Evolutionary conservation across 768 basidiomycete genomes (phyloP), one percentile per base, ranked within the genome.

Genomic region (Boletus barrowsii): DNA sequence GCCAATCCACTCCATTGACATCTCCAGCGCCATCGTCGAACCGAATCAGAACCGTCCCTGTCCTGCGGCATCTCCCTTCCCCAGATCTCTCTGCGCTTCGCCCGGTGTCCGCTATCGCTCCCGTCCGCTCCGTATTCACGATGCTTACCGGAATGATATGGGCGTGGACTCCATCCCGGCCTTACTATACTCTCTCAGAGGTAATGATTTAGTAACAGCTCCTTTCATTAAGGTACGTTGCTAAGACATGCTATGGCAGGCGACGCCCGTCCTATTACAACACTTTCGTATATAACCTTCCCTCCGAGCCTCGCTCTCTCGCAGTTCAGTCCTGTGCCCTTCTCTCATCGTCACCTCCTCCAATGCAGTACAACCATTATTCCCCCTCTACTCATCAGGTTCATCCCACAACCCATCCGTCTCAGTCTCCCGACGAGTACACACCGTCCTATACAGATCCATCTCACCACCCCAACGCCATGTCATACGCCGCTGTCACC

Each of bases 151-250:
- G 65, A 69, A 62, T 63, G 61, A 71, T 68, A 61, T 64, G 58
- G 53, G 68, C 69, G 62, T 72, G 68, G 58, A 55, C 54, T 54
- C 65, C 67, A 67, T 61, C 66, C 68, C 70, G 70, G 66, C 56
- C 42, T 62, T 68, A 64, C 66, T 66, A 64, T 71, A 58, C 65
- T 66, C 53, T 62, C 58, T 62, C 39, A 65, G 62, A 72, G 61
- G 71, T 70, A 70, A 70, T 70, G 61, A 72, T 70, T 72, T 67
- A 71, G 69, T 70, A 70, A 70, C 69, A 42, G 51, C 40, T 70
- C 60, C 53, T 40, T 70, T 67, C 71, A 70, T 70, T 70, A 70
- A 70, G 69, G 69, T 69, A 70, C 69, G 59, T 65, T 69, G 65
- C 69, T 65, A 72, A 63, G 68, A 68, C 69, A 70, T 68, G 54